Evolutionary conservation across 2,329 filamentous ascomycete species (phyloP).

Genomic region (Davidsoniella virescens): DNA sequence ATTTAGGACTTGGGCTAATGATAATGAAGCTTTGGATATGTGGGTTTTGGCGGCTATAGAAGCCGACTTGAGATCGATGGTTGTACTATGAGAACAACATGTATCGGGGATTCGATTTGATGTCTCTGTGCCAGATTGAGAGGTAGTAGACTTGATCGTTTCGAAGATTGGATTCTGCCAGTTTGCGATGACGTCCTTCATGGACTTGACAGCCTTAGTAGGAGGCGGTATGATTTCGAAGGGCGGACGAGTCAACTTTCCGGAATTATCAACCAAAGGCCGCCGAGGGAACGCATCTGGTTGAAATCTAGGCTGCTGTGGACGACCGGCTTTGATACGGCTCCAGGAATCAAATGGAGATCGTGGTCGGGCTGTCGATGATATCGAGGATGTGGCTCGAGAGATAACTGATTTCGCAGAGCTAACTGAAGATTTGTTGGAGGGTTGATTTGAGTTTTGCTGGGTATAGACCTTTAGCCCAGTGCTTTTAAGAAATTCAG

Average conservation of each 20-base stretch:
- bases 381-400: constrained; percentile 37
- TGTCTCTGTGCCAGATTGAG: too few relatives aligned
- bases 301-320: neutral
- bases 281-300: constrained; percentile 3
- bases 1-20: constrained; percentile 47
- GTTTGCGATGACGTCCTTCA: constrained; percentile 39
- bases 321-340: constrained; percentile 17
- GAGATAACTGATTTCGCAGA: neutral
- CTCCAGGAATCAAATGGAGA: constrained; percentile 25
- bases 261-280: constrained; percentile 6
- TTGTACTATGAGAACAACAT: too few relatives aligned
- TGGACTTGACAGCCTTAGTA: constrained; percentile 30
- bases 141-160: too few relatives aligned
- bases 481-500: constrained; percentile 54
- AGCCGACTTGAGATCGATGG: constrained; percentile 3
- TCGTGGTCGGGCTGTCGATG: neutral
- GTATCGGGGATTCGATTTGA: too few relatives aligned
- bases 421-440: neutral
- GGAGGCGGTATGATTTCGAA: constrained; percentile 7
- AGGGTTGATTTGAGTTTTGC: neutral
- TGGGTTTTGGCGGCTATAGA: constrained; percentile 18
- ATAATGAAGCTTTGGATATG: constrained; percentile 47
- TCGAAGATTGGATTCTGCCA: constrained; percentile 67
- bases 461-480: neutral
- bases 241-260: constrained; percentile 11